phyloP scores from a whole-genome alignment of 2,329 filamentous ascomycete species.

The Xylaria arbuscula region DNA sequence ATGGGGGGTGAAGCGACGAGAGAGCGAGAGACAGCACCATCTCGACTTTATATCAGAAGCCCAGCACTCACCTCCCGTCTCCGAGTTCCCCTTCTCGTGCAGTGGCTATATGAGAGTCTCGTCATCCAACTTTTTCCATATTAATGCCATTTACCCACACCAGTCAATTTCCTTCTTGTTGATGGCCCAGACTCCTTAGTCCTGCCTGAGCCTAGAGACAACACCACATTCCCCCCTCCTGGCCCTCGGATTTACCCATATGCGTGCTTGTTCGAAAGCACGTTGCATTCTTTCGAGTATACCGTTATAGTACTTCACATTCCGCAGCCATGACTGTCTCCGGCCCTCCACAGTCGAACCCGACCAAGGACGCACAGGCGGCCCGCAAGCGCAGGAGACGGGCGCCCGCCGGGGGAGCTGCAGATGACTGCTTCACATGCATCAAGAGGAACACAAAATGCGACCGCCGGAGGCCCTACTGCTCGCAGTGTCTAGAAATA shows the following conservation, averaged over 20 bases:
- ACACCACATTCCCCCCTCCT: slow-evolving; percentile 30
- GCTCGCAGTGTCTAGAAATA: slow-evolving; percentile 90
- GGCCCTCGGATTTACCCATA: slow-evolving; percentile 43
- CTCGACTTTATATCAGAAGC: slow-evolving; percentile 50
- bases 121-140: slow-evolving; percentile 54
- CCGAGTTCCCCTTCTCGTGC: slow-evolving; percentile 50
- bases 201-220: slow-evolving; percentile 44
- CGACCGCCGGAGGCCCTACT: slow-evolving; percentile 92
- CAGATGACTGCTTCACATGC: slow-evolving; percentile 96
- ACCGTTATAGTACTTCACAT: slow-evolving; percentile 37
- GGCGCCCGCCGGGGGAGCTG: slow-evolving; percentile 86
- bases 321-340: slow-evolving; percentile 61
- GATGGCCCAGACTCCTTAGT: slow-evolving; percentile 47
- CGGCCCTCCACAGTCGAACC: slow-evolving; percentile 57
- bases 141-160: slow-evolving; percentile 57
- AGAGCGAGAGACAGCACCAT: slow-evolving; percentile 42
- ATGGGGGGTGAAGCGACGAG: slow-evolving; percentile 37
- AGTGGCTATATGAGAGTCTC: slow-evolving; percentile 49
- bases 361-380: slow-evolving; percentile 63
- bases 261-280: slow-evolving; percentile 42
- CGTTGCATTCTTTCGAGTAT: slow-evolving; percentile 43
- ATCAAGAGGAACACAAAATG: slow-evolving; percentile 85
- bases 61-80: slow-evolving; percentile 47
- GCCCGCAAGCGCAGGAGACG: slow-evolving; percentile 83
- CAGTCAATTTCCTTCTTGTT: slow-evolving; percentile 53